Evolutionary conservation across 805 yeast species (phyloP).

Genomic region (Schwanniomyces polymorphus): DNA sequence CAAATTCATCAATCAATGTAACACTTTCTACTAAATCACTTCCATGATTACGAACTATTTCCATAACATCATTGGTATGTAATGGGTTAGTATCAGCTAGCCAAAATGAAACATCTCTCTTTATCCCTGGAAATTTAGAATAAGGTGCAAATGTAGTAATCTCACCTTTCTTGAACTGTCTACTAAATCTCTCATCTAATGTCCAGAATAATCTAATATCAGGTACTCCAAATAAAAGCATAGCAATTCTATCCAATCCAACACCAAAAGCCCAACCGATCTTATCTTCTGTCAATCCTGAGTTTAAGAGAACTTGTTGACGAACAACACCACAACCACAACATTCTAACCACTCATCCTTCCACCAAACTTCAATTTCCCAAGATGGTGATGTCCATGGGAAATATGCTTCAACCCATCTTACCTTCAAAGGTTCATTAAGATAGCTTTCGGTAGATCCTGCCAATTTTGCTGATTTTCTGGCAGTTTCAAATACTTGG

Average conservation of each 20-base stretch:
- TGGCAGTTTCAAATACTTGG: slow-evolving; percentile 76
- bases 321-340: slow-evolving; percentile 94
- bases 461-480: slow-evolving; percentile 56
- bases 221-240: slow-evolving; percentile 92
- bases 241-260: slow-evolving; percentile 93
- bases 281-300: slow-evolving; percentile 60
- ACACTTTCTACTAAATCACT: slow-evolving; percentile 92
- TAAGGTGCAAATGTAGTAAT: slow-evolving; percentile 81
- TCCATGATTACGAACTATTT: slow-evolving; percentile 78
- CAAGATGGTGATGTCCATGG: slow-evolving; percentile 99
- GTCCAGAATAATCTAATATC: slow-evolving; percentile 96
- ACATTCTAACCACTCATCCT: slow-evolving; percentile 95
- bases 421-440: slow-evolving; percentile 73
- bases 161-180: slow-evolving; percentile 65
- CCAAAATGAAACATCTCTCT: slow-evolving; percentile 93
- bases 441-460: slow-evolving; percentile 60
- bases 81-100: slow-evolving; percentile 49
- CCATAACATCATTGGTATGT: slow-evolving; percentile 93
- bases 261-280: slow-evolving; percentile 98
- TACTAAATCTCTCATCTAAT: slow-evolving; percentile 67
- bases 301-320: slow-evolving; percentile 69
- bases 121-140: slow-evolving; percentile 86
- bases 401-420: slow-evolving; percentile 95
- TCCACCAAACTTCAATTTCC: slow-evolving; percentile 99
- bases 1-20: slow-evolving; percentile 73